Evolutionary conservation across 2,329 filamentous ascomycete genomes (phyloP), one percentile per base, ranked within the genome.

Genomic region (Cordyceps cateniannulata): DNA sequence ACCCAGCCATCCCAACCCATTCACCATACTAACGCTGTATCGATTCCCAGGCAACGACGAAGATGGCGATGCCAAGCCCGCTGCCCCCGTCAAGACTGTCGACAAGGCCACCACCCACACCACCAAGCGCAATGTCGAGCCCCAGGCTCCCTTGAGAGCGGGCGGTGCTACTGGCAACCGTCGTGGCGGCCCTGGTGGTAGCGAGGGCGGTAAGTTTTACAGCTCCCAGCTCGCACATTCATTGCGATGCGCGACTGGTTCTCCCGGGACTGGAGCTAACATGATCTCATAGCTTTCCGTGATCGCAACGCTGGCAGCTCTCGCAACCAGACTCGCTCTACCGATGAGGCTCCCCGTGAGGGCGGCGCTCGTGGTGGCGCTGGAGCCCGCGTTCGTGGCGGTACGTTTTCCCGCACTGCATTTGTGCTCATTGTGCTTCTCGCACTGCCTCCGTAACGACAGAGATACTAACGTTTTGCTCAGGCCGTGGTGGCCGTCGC

Each of bases 81-180:
- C 88, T 71, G 88, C 88, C 75, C 93, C 92, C 71, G 87, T 90
- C 71, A 95, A 91, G 85, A 89, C 90, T 75, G 85, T 95, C 74
- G 91, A 96, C 77, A 96, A 95, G 86, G 85, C 86, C 67, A 78
- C 82, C 68, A 81, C 85, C 72, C 88, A 91, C 76, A 84, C 84
- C 66, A 78, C 75, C 75, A 97, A 97, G 88, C 91, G 91, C 81
- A 93, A 93, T 80, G 88, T 84, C 74, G 87, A 89, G 73, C 85
- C 86, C 74, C 86, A 91, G 74, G 84, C 85, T 71, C 86, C 89
- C 65, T 71, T 77, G 61, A 75, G 72, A 67, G 68, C 76, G 69
- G 73, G 75, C 65, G 71, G 69, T 63, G 70, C 74, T 67, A 73
- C 73, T 68, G 73, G 73, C 66, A 75, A 74, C 72, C 77, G 77